Conservation (phyloP, 2,329 filamentous ascomycete genomes). For the Ascochyta clinopodiicola region DNA sequence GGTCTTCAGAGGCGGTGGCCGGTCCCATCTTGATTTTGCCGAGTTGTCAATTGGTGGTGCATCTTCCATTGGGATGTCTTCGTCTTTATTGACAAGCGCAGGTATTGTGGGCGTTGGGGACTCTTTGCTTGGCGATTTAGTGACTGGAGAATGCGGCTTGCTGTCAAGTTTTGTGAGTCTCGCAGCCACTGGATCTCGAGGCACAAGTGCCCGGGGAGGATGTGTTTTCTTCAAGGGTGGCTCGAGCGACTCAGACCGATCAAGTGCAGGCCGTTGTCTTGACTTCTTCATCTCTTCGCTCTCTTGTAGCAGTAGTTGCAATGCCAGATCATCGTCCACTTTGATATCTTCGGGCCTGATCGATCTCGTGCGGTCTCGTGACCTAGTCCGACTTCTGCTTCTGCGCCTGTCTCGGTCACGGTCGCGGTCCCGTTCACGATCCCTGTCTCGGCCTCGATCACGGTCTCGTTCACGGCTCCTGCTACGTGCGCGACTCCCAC, state of each 20-base stretch:
- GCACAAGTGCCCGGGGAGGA: slow-evolving; percentile 44
- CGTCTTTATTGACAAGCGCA: slow-evolving; percentile 19
- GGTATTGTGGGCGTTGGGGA: slow-evolving; percentile 25
- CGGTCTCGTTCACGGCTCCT: slow-evolving; percentile 37
- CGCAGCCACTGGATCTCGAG: slow-evolving; percentile 40
- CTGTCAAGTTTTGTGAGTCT: slow-evolving; percentile 41
- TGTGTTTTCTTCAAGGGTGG: slow-evolving; percentile 48
- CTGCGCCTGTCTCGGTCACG: slow-evolving; percentile 33
- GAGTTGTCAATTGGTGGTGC: slow-evolving; percentile 27
- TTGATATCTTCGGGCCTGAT: slow-evolving; percentile 46
- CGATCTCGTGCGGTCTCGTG: slow-evolving; percentile 31
- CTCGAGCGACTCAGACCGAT: slow-evolving; percentile 49
- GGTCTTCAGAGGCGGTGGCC: slow-evolving; percentile 31
- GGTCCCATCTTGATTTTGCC: slow-evolving; percentile 35
- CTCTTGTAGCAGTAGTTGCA: slow-evolving; percentile 45
- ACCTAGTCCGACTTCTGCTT: slow-evolving; percentile 28
- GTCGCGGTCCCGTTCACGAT: slow-evolving; percentile 38
- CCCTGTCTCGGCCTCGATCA: slow-evolving; percentile 31
- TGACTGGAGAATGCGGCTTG: slow-evolving; percentile 34
- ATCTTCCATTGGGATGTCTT: slow-evolving; percentile 39
- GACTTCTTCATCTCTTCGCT: slow-evolving; percentile 48
- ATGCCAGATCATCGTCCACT: slow-evolving; percentile 47
- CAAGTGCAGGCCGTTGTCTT: slow-evolving; percentile 44
- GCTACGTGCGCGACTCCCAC: slow-evolving; percentile 38
- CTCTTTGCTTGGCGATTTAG: slow-evolving; percentile 35